Evolutionary conservation across 257 asterid species (phyloP).

Genomic region (Nicotiana obtusifolia): DNA sequence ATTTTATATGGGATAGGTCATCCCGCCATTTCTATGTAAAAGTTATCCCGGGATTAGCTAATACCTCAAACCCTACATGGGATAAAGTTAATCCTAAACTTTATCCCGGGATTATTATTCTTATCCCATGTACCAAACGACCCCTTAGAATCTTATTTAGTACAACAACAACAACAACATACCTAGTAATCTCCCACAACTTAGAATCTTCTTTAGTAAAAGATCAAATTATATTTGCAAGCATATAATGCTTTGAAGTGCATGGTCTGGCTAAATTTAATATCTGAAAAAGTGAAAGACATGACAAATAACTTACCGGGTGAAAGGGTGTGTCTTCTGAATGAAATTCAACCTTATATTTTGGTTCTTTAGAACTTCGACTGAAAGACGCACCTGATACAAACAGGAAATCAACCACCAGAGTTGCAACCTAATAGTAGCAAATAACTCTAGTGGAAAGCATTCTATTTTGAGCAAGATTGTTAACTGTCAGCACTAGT

Average conservation of each 20-base stretch:
- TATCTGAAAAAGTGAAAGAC: neutral
- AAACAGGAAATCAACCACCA: neutral
- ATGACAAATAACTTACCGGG: slow-evolving; percentile 51
- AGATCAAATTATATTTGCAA: neutral
- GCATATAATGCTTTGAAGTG: neutral
- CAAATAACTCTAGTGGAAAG: neutral
- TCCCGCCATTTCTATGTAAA: too few species aligned
- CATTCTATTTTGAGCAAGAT: neutral
- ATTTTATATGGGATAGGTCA: too few species aligned
- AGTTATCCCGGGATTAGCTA: too few species aligned
- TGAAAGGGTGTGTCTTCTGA: slow-evolving; percentile 67
- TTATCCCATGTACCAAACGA: too few species aligned
- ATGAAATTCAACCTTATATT: slow-evolving; percentile 80
- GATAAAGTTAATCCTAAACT: too few species aligned
- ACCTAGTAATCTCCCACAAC: too few species aligned
- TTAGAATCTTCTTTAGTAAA: neutral
- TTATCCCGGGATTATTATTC: too few species aligned
- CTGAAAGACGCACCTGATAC: slow-evolving; percentile 61
- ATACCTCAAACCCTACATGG: too few species aligned
- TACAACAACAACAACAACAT: too few species aligned
- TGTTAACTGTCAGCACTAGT: neutral
- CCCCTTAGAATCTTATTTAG: neutral
- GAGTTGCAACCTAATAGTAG: neutral
- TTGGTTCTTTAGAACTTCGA: slow-evolving; percentile 85
- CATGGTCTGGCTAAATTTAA: neutral